These are phyloP conservation scores for Allium fistulosum DNA, from an alignment of 106 monocot species.

Conservation along the genomic window DNA sequence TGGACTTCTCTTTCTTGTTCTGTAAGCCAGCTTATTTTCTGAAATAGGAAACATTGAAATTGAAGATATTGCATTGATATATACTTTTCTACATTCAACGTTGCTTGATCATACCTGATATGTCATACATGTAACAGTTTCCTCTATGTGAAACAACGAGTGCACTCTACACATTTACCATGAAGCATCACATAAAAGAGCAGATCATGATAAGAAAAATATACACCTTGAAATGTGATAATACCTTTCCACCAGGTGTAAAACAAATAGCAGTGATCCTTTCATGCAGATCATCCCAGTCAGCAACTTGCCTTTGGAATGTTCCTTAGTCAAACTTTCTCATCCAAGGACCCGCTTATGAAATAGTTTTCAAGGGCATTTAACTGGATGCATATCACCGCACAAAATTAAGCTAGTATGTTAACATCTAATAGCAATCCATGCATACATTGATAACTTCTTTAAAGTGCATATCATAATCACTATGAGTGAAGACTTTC, in stretches of 20 bases:
- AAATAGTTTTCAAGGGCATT: conserved; percentile 87
- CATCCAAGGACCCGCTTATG: conserved; percentile 92
- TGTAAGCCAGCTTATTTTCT: conserved; percentile 81
- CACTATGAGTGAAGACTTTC: conserved; percentile 79
- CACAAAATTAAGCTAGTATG: conserved; percentile 12
- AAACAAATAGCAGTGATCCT: conserved; percentile 95
- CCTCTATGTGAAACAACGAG: conserved; percentile 66
- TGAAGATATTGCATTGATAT: too few relatives aligned
- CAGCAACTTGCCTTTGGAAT: conserved; percentile 80
- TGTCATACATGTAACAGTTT: conserved; percentile 51
- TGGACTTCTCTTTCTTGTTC: conserved; percentile 77
- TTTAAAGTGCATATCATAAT: conserved; percentile 41
- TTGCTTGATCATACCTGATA: conserved; percentile 33
- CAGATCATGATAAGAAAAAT: not conserved
- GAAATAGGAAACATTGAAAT: not conserved
- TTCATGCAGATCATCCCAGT: conserved; percentile 94
- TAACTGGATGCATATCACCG: conserved; percentile 98
- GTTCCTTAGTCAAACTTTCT: conserved; percentile 91
- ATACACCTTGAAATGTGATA: too few relatives aligned
- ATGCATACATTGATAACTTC: not conserved
- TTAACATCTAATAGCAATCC: too few relatives aligned
- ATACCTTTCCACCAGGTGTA: conserved; percentile 92
- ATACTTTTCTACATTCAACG: too few relatives aligned
- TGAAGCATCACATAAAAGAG: not conserved
- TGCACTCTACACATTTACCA: conserved; percentile 39